phyloP scores from a whole-genome alignment of 441 rosid species.

The Populus tomentosa region DNA sequence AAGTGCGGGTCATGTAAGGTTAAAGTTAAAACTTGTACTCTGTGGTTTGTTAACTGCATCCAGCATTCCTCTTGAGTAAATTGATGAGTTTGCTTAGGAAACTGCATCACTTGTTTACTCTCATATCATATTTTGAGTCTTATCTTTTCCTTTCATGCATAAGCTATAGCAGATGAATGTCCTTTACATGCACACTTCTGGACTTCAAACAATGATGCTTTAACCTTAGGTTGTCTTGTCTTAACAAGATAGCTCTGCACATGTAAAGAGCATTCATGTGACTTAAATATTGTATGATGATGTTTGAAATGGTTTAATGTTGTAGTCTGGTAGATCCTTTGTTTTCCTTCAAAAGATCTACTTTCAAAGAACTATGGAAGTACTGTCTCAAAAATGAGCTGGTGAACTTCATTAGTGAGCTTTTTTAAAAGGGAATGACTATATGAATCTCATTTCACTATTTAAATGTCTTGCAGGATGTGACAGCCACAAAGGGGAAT shows the following conservation, averaged over 20 bases:
- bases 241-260: not conserved
- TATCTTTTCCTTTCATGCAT: not conserved
- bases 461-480: constrained; percentile 52
- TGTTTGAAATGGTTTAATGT: not conserved
- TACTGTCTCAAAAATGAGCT: not conserved
- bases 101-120: not conserved
- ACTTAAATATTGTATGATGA: not conserved
- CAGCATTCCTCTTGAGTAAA: not conserved
- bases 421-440: not conserved
- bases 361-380: not conserved
- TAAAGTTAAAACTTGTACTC: not conserved
- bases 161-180: not conserved
- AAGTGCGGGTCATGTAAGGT: not conserved
- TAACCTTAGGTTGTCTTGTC: not conserved
- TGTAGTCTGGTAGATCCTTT: not conserved
- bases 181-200: not conserved
- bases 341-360: not conserved
- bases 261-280: not conserved
- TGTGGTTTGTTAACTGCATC: not conserved
- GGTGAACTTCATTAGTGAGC: not conserved
- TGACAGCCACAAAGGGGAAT: constrained; percentile 97
- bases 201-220: not conserved
- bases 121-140: not conserved
- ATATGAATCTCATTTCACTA: not conserved
- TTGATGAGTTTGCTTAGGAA: not conserved